These are phyloP conservation scores for Nicotiana undulata DNA, from an alignment of 257 asterid species.

Conservation along the genomic window DNA sequence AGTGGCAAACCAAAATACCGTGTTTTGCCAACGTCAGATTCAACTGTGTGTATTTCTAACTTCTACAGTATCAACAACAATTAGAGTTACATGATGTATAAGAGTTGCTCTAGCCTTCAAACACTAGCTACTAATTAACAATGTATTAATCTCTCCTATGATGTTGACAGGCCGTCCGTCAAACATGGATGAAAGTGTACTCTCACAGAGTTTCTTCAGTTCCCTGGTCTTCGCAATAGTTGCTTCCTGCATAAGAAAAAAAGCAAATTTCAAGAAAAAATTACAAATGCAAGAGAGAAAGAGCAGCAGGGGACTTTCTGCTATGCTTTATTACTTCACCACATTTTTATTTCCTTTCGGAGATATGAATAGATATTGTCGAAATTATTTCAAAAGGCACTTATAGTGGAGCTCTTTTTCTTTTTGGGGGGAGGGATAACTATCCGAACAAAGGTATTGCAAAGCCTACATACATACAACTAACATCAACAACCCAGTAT, in stretches of 20 bases:
- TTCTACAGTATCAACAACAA: background rate
- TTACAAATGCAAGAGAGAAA: background rate
- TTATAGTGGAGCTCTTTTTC: background rate
- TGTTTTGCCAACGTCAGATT: background rate
- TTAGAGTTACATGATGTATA: background rate
- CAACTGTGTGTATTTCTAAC: background rate
- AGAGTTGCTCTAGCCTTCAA: background rate
- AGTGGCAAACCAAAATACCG: too few relatives aligned
- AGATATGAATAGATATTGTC: background rate
- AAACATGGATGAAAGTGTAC: slow-evolving; percentile 59
- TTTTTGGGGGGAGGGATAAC: background rate
- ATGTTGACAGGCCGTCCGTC: slow-evolving; percentile 85
- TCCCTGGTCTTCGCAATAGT: slow-evolving; percentile 63
- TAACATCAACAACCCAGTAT: too few relatives aligned
- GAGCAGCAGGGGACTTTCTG: background rate
- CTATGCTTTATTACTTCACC: background rate
- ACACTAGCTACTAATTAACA: slow-evolving; percentile 44
- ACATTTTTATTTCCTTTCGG: background rate
- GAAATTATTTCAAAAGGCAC: background rate
- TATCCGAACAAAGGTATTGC: background rate
- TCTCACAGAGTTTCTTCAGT: slow-evolving; percentile 73
- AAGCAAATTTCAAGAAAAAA: background rate
- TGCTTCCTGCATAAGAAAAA: slow-evolving; percentile 48
- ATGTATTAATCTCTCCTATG: slow-evolving; percentile 76
- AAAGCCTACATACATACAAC: background rate